Percentiles rank a stretch among this genome's conserved stretches.
Evolutionary conservation across 345 rosid genomes (phyloP).

Genomic region (Trapa incisa): DNA sequence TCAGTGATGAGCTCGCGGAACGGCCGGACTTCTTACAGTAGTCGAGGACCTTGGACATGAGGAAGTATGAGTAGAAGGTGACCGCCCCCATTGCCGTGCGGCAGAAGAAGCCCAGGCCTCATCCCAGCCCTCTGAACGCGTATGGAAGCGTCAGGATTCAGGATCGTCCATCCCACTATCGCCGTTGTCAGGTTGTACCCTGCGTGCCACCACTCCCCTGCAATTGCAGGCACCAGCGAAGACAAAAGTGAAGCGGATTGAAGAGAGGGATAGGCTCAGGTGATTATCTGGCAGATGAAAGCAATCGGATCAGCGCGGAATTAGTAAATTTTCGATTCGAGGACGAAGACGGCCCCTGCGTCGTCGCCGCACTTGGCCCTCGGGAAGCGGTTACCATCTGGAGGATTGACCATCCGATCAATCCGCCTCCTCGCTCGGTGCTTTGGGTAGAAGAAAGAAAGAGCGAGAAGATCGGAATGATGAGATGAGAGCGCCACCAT

Average conservation of each 20-base stretch:
- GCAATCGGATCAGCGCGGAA: not conserved
- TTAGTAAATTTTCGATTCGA: conserved; percentile 65
- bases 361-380: conserved; percentile 31
- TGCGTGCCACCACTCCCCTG: conserved; percentile 99
- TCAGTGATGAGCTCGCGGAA: conserved; percentile 99
- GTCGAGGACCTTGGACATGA: conserved; percentile 84
- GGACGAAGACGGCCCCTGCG: conserved; percentile 93
- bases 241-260: not conserved
- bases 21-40: conserved; percentile 85
- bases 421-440: not conserved
- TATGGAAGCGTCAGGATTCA: conserved; percentile 52
- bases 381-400: conserved; percentile 23
- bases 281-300: not conserved
- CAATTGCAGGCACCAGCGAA: not conserved
- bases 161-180: conserved; percentile 84
- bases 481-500: too few species aligned
- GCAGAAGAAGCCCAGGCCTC: conserved; percentile 61
- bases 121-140: conserved; percentile 77
- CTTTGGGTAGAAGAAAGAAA: not conserved
- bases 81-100: conserved; percentile 78
- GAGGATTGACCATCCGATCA: conserved; percentile 41
- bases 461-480: not conserved
- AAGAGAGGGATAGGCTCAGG: too few species aligned
- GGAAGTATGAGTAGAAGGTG: conserved; percentile 77
- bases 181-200: conserved; percentile 98